Base-by-base conservation (phyloP, 176 grass and related monocot genomes). In the bread wheat (Triticum aestivum) region DNA sequence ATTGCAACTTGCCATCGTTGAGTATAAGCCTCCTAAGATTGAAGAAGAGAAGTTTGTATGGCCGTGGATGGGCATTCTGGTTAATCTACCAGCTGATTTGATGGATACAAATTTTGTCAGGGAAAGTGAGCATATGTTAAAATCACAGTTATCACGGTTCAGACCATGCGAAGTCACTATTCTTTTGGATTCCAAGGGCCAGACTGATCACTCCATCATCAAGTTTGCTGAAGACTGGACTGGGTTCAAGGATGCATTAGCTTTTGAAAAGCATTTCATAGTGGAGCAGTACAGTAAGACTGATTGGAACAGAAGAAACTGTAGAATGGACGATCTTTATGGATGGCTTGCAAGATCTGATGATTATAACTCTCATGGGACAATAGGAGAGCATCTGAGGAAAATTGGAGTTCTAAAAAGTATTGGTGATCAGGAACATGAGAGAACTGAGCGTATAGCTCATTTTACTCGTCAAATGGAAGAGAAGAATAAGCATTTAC, bases 61-160 rank as follows among this genome's bases (percentile, higher is more conserved):
- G 85, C 90, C 93, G 49, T 90, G 93, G 90, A 95, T 87, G 86
- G 86, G 90, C 61, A 34, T 90, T 45, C 11, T 95, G n/a, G 93
- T 87, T 81, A 92, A 90, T 86, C 33, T 89, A 34, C 86, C 77
- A 30, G 67, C 70, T 83, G 86, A 87, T 14, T 56, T 63, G 34
- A 92, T 73, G 13, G 47, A 64, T 4, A 17, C 47, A 37, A 11
- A 9, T 6, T 88, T 35, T 81, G 65, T 77, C 3, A 73, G 65
- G 37, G 86, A 86, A 68, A 82, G 69, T 52, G 93, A 79, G 82
- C 85, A 92, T 34, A 82, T 44, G 77, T 24, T 95, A 79, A 86
- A 70, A 83, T 86, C 91, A 65, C 86, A 84, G n/a, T 73, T 92
- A 21, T 92, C 88, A 12, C 70, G 54, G n/a, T 95, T 90, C 85